A percentile compares a stretch with the other conserved stretches of the same genome.
Evolutionary conservation across 202 grass and related monocot genomes (phyloP).

Genomic region (Saccharum hybrid): DNA sequence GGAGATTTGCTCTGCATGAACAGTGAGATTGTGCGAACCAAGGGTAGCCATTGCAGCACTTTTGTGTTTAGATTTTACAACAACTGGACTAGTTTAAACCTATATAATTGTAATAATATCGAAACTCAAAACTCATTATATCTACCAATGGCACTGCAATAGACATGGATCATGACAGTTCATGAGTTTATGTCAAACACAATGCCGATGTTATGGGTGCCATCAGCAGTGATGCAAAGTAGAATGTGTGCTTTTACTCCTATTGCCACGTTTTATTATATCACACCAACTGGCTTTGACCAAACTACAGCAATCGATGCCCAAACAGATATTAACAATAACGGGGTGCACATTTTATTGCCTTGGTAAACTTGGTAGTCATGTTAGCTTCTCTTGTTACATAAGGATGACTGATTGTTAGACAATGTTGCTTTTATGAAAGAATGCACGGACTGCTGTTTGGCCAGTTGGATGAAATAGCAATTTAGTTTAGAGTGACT

Average conservation of each 20-base stretch:
- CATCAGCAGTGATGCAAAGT: not conserved
- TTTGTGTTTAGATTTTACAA: not conserved
- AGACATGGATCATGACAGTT: not conserved
- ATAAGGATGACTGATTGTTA: not conserved
- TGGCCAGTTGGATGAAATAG: not conserved
- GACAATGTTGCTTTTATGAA: constrained; percentile 12
- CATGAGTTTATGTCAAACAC: not conserved
- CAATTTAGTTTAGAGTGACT: not conserved
- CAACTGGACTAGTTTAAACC: not conserved
- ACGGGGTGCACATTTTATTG: not conserved
- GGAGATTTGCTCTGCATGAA: not conserved
- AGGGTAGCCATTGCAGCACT: not conserved
- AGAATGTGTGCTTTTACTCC: not conserved
- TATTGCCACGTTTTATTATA: not conserved
- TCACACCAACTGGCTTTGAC: not conserved
- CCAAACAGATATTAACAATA: not conserved
- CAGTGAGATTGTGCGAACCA: not conserved
- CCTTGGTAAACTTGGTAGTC: not conserved
- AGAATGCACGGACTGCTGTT: not conserved
- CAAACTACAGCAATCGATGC: not conserved
- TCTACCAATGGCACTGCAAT: not conserved
- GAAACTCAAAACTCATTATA: not conserved
- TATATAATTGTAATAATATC: not conserved
- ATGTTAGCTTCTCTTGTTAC: constrained; percentile 11
- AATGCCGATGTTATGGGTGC: not conserved